phyloP scores from a whole-genome alignment of 2,329 filamentous ascomycete species.

The Trichoderma asperellum region DNA sequence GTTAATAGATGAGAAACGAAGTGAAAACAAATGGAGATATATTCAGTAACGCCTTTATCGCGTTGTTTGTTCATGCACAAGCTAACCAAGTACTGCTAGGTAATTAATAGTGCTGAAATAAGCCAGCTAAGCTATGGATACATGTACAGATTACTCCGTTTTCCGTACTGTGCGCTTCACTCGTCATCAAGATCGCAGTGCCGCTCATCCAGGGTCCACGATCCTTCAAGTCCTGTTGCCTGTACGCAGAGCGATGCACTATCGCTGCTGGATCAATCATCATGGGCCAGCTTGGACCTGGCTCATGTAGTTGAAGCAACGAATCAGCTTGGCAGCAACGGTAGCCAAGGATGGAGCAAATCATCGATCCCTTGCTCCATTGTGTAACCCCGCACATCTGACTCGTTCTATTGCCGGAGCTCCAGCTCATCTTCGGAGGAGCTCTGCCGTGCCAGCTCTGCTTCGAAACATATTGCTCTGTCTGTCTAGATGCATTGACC shows the following conservation, averaged over 20 bases:
- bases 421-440: neutral
- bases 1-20: neutral
- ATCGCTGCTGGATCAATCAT: neutral
- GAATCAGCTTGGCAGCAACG: neutral
- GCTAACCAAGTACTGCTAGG: neutral
- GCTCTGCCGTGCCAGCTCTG: neutral
- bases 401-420: constrained; percentile 1
- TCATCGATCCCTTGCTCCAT: neutral
- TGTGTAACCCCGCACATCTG: constrained; percentile 7
- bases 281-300: neutral
- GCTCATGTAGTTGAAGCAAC: neutral
- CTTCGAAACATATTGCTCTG: neutral
- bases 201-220: neutral
- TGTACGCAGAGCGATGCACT: neutral
- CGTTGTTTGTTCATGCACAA: neutral
- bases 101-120: neutral
- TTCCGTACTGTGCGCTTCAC: neutral
- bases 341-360: neutral
- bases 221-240: neutral
- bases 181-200: neutral
- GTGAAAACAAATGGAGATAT: neutral
- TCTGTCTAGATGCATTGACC: neutral
- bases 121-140: neutral
- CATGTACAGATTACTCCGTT: neutral
- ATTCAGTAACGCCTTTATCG: neutral